Evolutionary conservation across 2,329 filamentous ascomycete species (phyloP), one percentile per base, ranked within the genome.

Genomic region (Aspergillus alliaceus): DNA sequence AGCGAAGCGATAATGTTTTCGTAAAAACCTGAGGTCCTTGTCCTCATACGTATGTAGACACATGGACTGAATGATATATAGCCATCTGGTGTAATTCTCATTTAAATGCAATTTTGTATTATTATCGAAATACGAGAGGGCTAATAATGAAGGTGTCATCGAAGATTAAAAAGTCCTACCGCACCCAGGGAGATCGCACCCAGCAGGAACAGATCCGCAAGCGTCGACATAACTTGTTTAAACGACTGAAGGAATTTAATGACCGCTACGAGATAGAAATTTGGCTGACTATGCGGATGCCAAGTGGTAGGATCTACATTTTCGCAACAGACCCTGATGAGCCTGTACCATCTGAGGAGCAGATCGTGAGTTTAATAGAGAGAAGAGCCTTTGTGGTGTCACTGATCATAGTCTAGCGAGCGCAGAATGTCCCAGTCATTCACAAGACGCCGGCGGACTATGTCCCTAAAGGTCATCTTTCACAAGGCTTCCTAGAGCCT

Each of bases 231-330:
- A 51, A 51, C 39, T 22, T 51, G n/a, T 51, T 51, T 25, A 51
- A 51, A 37, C 32, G 32, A 9, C 22, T 51, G 12, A 51, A 35
- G 32, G 48, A 51, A 39, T 51, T 51, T 34, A 51, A 51, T 51
- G 48, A 39, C 31, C 48, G 32, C 6, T 51, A 51, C 35, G 48
- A 51, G 18, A 51, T 51, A 37, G 42, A 46, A 6, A 46, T 29
- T 11, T 46, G 42, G 42, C 35, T 52, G 18, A 52, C 37, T 39
- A 52, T 52, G 50, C 50, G 50, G 18, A 52, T 52, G 50, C 35
- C 50, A 40, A 52, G 50, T 18, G 35, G 50, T 29, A 52, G 50
- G 24, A 42, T 52, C 22, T 52, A 52, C 18, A 52, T 42, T 20
- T 52, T 42, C 42, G 50, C 50, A 22, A 52, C 35, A 40, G 27